These are phyloP conservation scores for Cryomyces minteri DNA, from an alignment of 495 filamentous ascomycete genomes.

Conservation along the genomic window DNA sequence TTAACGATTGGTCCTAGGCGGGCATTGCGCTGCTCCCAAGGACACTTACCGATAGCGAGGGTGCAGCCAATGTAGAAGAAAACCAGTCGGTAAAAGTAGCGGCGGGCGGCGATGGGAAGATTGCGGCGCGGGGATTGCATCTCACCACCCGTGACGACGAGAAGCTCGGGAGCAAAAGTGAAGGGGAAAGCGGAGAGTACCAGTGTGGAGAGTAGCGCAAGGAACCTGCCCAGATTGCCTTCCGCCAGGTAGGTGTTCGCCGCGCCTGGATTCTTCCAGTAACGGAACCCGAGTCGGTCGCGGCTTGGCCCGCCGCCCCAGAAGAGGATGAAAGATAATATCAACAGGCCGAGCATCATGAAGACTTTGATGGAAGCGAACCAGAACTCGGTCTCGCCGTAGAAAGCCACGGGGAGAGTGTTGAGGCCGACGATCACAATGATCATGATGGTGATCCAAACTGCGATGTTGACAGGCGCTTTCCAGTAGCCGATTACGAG, in stretches of 20 bases:
- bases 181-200: slow-evolving; percentile 35
- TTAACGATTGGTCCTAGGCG: neutral
- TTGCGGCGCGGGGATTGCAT: slow-evolving; percentile 25
- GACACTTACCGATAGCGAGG: slow-evolving; percentile 26
- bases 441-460: slow-evolving; percentile 41
- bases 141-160: slow-evolving; percentile 33
- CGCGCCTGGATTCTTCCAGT: slow-evolving; percentile 19
- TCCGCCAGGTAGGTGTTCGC: slow-evolving; percentile 24
- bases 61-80: slow-evolving; percentile 44
- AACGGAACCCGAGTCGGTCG: slow-evolving; percentile 22
- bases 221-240: slow-evolving; percentile 29
- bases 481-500: slow-evolving; percentile 38
- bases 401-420: slow-evolving; percentile 17
- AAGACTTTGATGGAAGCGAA: slow-evolving; percentile 44
- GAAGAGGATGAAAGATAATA: slow-evolving; percentile 49
- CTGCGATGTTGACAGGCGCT: slow-evolving; percentile 30
- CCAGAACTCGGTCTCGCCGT: slow-evolving; percentile 42
- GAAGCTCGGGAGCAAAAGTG: slow-evolving; percentile 35
- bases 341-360: slow-evolving; percentile 43
- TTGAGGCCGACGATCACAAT: slow-evolving; percentile 17
- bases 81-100: slow-evolving; percentile 31
- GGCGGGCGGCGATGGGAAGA: slow-evolving; percentile 30
- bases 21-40: neutral
- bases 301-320: slow-evolving; percentile 39
- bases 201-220: slow-evolving; percentile 21